Evolutionary conservation across 1,284 basidiomycete genomes (phyloP), one percentile per base, ranked within the genome.

Genomic region (Agaricales sp.): DNA sequence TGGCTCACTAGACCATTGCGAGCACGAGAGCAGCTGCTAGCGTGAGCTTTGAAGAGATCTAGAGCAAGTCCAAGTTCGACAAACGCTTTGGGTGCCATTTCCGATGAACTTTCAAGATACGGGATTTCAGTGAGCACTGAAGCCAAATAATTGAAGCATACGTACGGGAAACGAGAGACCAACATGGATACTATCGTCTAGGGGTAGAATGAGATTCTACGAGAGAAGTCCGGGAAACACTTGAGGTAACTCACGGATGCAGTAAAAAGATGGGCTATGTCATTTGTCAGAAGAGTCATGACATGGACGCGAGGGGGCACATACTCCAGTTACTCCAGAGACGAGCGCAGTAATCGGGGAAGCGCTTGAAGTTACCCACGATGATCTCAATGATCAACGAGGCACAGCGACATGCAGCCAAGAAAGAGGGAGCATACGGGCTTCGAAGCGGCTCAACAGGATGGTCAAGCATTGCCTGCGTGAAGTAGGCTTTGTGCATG

Each of bases 361-460:
- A 74, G 52, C 71, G 66, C 45, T 78, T 73, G 48, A 67, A 73
- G 53, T 77, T 73, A 51, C 74, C 68, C 25, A 70, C 54, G 52
- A 61, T 70, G 1, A 70, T 67, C 59, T 77, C 78, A 16, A 41
- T 41, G 19, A 41, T 41, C 8, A 41, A 69, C 16, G 78, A 79
- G 20, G 78, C 77, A 55, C 75, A 78, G 52, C 77, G 68, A 56
- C 80, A 81, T 39, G 78, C 73, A 8, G 79, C 78, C 22, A 81
- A 66, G 57, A 80, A 80, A 2, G 78, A 81, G 0, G 78, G 80
- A 2, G 80, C 77, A 51, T 75, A 82, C 3, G 75, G 75, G 55
- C 79, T 80, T 38, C 76, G 68, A 16, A 81, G 63, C 13, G 79
- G 78, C 54, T 81, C 80, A 11, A 64, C 63, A 26, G 78, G 80